These are phyloP conservation scores for Phytophthora pluvialis DNA, from an alignment of 352 stramenopile species.

Conservation along the genomic window DNA sequence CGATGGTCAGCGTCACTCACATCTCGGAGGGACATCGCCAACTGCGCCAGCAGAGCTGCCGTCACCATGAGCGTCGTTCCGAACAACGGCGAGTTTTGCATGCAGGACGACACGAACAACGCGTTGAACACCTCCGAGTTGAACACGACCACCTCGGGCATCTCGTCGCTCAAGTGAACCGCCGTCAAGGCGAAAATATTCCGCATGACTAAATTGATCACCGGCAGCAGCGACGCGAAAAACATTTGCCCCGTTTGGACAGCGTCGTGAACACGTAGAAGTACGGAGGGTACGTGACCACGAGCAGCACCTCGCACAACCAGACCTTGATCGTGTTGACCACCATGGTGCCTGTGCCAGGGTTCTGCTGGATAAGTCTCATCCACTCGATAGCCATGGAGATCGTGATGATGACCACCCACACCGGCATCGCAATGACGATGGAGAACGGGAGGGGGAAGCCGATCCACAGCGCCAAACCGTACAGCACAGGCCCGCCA, in stretches of 20 bases:
- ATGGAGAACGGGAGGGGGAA: slow-evolving; percentile 30
- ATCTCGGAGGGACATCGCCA: slow-evolving; percentile 24
- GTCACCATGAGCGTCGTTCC: slow-evolving; percentile 28
- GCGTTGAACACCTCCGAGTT: slow-evolving; percentile 37
- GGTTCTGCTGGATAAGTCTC: slow-evolving; percentile 12
- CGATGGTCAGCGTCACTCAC: slow-evolving; percentile 1
- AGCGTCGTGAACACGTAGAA: slow-evolving; percentile 38
- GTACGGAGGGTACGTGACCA: slow-evolving; percentile 26
- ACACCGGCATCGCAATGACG: slow-evolving; percentile 11
- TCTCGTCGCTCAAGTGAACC: slow-evolving; percentile 32
- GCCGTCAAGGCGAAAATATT: slow-evolving; percentile 29
- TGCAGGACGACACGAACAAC: slow-evolving; percentile 36
- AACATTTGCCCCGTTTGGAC: slow-evolving; percentile 7
- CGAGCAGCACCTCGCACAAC: slow-evolving; percentile 24
- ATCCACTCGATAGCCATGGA: slow-evolving; percentile 15
- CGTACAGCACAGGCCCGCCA: slow-evolving; percentile 8
- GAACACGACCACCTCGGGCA: slow-evolving; percentile 29
- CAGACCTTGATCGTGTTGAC: slow-evolving; percentile 25
- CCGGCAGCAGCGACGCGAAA: slow-evolving; percentile 28
- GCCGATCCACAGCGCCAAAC: slow-evolving; percentile 4
- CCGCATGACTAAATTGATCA: slow-evolving; percentile 33
- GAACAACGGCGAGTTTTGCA: slow-evolving; percentile 32
- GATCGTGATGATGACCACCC: slow-evolving; percentile 6
- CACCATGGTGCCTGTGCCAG: slow-evolving; percentile 10
- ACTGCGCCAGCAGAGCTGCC: slow-evolving; percentile 4